Evolutionary conservation across 2,329 filamentous ascomycete species (phyloP), one percentile per base, ranked within the genome.

Genomic region (Curvularia eragrostidis): DNA sequence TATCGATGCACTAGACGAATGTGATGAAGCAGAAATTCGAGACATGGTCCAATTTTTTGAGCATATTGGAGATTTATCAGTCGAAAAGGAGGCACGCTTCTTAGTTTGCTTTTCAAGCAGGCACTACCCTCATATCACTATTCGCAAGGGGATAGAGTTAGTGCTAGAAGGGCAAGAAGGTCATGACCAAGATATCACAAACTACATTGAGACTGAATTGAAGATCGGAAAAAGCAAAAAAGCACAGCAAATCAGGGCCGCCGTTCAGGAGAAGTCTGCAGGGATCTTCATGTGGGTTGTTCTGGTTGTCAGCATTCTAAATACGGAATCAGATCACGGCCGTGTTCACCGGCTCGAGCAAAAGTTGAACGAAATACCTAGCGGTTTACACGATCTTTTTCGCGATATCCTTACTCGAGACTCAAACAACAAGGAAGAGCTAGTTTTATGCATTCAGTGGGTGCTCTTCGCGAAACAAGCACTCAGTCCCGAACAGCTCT

Each of bases 1-100:
- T 21, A 67, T 77, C 1, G 81, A 84, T 50, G 82, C 82, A 0
- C 70, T 84, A 1, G 82, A 85, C 36, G 83, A 84, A 60, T 83
- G 81, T 54, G 71, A 81, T 6, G 78, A 81, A 48, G 51, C 66
- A 1, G 69, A 84, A 44, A 68, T 79, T 2, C 72, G 72, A 28
- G 72, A 76, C 0, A 82, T 84, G 78, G 65, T 84, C 1, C 41
- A 62, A 0, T 80, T 79, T 51, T 79, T 84, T 12, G 75, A 82
- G 49, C 61, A 73, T 0, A 53, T 84, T 0, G 73, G 75, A 0
- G 62, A 77, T 2, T 9, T 64, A 0, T 70, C 75, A 2, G 50
- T 66, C 0, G 51, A 65, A 3, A 54, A 24, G 0, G 46, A 49
- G 0, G 42, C 66, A 0, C 3, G 30, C 0, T 63, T 84, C 0